Base-by-base conservation (phyloP, 176 grass and related monocot genomes). In the Carex scoparia region DNA sequence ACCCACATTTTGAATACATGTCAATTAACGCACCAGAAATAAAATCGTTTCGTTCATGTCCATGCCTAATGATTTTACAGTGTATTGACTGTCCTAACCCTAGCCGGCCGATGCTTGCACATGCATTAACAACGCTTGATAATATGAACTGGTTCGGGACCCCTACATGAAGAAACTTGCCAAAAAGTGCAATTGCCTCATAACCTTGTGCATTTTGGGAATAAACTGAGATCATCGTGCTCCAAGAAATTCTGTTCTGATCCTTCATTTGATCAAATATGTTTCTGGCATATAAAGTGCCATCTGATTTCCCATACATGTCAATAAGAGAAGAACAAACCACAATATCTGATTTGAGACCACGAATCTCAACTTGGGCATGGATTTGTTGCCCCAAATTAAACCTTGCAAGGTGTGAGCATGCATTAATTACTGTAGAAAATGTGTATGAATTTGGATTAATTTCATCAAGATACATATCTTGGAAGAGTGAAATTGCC, bases 291-390 rank as follows among this genome's bases (percentile, higher is more conserved):
- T 88, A 72, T 30, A 63, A 61, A 49, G 88, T 33, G 5, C 67
- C 2, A 3, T 91, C 81, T n/a, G 88, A 88, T 88, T 97, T 97
- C 27, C 92, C 88, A 7, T 97, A 97, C 92, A 94, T 94, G 88
- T 89, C 81, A 1, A 97, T 33, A 72, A 94, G 88, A 7, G 94
- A 70, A 10, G 92, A 90, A 75, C 85, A 79, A 4, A 97, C 85
- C 16, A 92, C 59, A 1, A 63, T 10, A 65, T 94, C 88, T 42
- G 80, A 69, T 27, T 55, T 76, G 6, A 79, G 61, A 2, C 92
- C 92, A 54, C 54, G 72, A 54, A 89, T 71, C 62, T 92, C 88
- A 16, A 84, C 69, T 28, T 82, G 87, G 12, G 90, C 85, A 62
- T 97, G 94, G 69, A 97, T 89, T 76, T 89, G 82, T 65, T 80